Evolutionary conservation across 2,329 filamentous ascomycete genomes (phyloP), one percentile per base, ranked within the genome.

Genomic region (Colletotrichum sp.): DNA sequence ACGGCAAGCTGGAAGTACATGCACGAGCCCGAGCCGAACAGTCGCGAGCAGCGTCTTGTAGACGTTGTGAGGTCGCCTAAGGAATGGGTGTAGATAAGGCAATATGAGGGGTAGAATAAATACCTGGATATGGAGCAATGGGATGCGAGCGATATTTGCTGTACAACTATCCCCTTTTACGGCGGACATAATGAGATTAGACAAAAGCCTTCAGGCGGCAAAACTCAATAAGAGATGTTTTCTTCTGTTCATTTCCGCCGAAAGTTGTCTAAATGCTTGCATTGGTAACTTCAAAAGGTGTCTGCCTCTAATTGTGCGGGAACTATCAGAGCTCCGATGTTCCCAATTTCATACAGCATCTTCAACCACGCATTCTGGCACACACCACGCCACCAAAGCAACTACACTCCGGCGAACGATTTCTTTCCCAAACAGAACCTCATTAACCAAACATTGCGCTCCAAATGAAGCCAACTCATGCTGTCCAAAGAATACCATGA

Each of bases 1-100:
- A 99, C 96, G 16, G 97, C 97, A 28, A 92, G 93, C 80, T 99
- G 97, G 97, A 92, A 94, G 83, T 99, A 99, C 85, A 98, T 98
- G 96, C 95, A 98, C 85, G 91, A 93, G 83, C 94, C 95, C 1
- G 92, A 93, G 81, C 93, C 93, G 79, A 93, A 92, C 75, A 94
- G 91, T 83, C 86, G 93, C 78, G 97, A 99, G 87, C 94, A 95
- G 84, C 90, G 95, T 79, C 86, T 99, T 77, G 88, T 98, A 65
- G 93, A 96, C 76, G 94, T 93, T 64, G 84, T 94, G 78, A 89
- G 87, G 81, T 88, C 91, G 36, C 92, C 93, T 24, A 92, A 89
- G 81, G 92, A 94, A 77, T 94, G 93, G 93, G 90, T 94, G 78
- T 93, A 83, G 85, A 52, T 36, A 8, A 55, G 13, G 21, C 12